Percentiles rank a stretch among this genome's conserved stretches.
These are phyloP conservation scores for Blastobotrys aristatus DNA, from an alignment of 1,139 yeast species.

Conservation along the genomic window DNA sequence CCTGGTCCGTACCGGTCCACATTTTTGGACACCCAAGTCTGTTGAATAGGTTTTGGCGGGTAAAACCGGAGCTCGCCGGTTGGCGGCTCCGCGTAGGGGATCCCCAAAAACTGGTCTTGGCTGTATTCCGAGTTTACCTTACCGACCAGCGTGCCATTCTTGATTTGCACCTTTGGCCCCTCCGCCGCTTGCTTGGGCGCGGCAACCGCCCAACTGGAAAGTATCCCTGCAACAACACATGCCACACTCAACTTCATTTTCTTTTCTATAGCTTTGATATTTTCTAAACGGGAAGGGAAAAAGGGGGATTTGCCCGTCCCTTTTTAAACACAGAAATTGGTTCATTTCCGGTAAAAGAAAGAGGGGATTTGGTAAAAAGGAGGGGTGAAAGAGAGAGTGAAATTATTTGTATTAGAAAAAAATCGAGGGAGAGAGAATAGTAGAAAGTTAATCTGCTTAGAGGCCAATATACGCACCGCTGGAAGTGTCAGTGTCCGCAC, in stretches of 20 bases:
- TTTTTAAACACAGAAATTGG: no score
- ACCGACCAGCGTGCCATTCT: conserved; percentile 5
- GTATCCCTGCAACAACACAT: no score
- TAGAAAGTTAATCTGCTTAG: no score
- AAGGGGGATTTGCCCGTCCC: no score
- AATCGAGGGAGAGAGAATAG: no score
- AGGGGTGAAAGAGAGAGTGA: no score
- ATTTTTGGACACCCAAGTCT: conserved; percentile 8
- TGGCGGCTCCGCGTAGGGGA: conserved; percentile 29
- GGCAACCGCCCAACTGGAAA: background rate
- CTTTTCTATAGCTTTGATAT: no score
- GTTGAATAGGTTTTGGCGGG: conserved; percentile 13
- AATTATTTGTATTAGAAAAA: no score
- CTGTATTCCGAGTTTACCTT: background rate
- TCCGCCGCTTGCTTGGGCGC: background rate
- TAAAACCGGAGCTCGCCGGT: conserved; percentile 22
- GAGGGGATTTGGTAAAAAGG: no score
- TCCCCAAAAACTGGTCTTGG: conserved; percentile 17
- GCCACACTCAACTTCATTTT: no score
- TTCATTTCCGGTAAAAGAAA: no score
- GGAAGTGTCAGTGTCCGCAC: background rate
- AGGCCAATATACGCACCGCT: background rate
- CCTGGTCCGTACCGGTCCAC: conserved; percentile 14
- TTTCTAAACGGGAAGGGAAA: no score
- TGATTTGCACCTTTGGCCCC: background rate